Base-by-base conservation (phyloP, 2,329 filamentous ascomycete genomes). In the Beauveria brongniartii region DNA sequence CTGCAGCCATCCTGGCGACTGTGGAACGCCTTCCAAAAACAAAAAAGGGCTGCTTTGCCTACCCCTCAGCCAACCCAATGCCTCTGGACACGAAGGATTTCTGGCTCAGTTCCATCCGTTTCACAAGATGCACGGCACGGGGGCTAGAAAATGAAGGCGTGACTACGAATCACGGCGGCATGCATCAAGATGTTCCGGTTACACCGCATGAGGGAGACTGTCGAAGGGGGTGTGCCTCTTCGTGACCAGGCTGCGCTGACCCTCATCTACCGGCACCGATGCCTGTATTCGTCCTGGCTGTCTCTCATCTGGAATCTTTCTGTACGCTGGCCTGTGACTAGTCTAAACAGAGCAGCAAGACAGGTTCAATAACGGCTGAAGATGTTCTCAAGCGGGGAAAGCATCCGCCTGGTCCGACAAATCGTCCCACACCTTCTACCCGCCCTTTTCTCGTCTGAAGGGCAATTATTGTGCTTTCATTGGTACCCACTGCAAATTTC, bases 361-460 rank as follows among this genome's bases (percentile, higher is more conserved):
- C 55, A 57, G 20, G 56, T 59, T 51, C 56, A 34, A 30, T 47
- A 51, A 52, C 34, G 37, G 56, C 56, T 59, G 47, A 59, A 59
- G 56, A 30, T 48, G 52, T 30, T 30, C 37, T 26, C 24, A 37
- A 26, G 56, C 56, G 56, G 56, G 56, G 56, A 59, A 59, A 5
- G 18, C 56, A 44, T 44, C 56, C 56, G 56, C 56, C 43, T 59
- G 34, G 24, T 16, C 56, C 56, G 37, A 44, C 9, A 52, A 51
- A 6, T 44, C 47, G 34, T 59, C 40, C 47, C 56, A 51, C 56
- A 59, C 37, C 47, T 50, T 37, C 26, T 30, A 47, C 43, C 34
- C 44, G 41, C 24, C 46, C 20, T 40, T n/a, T 58, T 18, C 24
- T n/a, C n/a, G 30, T 43, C 14, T 52, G 56, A 52, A 52, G 56